Percentiles rank a stretch among this genome's conserved stretches.
These are phyloP conservation scores for Macrotyloma uniflorum DNA, from an alignment of 306 rosid genomes.

Conservation along the genomic window DNA sequence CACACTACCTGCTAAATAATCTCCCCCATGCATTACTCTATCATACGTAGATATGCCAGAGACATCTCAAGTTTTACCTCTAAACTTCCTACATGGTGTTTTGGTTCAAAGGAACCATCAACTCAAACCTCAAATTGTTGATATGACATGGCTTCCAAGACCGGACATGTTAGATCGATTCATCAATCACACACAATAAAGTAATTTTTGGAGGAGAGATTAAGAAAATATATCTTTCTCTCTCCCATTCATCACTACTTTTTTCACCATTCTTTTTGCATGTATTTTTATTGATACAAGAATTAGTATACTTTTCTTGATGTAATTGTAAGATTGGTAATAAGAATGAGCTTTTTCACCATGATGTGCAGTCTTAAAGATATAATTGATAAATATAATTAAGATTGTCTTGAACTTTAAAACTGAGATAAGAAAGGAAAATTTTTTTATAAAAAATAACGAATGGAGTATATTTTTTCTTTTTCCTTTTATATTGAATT, in stretches of 20 bases:
- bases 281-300: not conserved
- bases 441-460: too few species aligned
- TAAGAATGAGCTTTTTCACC: not conserved
- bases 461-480: too few species aligned
- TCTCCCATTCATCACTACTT: not conserved
- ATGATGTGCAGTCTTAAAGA: not conserved
- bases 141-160: not conserved
- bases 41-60: too few species aligned
- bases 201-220: slow-evolving; percentile 29
- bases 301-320: not conserved
- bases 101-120: slow-evolving; percentile 18
- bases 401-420: too few species aligned
- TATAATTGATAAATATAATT: too few species aligned
- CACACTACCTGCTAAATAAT: not conserved
- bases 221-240: not conserved
- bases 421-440: too few species aligned
- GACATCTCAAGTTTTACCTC: slow-evolving; percentile 7
- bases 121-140: not conserved
- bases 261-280: not conserved
- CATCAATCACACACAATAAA: slow-evolving; percentile 19
- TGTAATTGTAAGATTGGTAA: slow-evolving; percentile 19
- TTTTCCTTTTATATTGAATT: too few species aligned
- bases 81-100: not conserved
- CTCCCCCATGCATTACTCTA: not conserved
- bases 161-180: not conserved